Percentiles rank a stretch among this genome's conserved stretches.
phyloP scores from a whole-genome alignment of 139 green algal genomes.

The Trebouxia sp. region DNA sequence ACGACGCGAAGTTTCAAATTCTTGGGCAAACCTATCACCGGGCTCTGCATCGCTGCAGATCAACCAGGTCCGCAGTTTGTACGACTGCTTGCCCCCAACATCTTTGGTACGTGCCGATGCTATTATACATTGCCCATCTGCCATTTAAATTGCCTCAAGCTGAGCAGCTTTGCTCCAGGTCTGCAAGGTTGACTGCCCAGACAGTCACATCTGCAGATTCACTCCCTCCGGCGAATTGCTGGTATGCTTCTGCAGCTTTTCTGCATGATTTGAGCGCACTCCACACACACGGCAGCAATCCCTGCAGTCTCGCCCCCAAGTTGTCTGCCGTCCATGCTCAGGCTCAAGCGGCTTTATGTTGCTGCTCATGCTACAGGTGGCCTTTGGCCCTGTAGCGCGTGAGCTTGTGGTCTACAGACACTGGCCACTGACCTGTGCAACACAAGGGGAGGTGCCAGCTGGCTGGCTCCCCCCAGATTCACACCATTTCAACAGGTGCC shows the following conservation, averaged over 20 bases:
- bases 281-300: too few relatives aligned
- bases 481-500: neutral
- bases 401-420: conserved; percentile 29
- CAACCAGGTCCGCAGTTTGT: neutral
- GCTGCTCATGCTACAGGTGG: neutral
- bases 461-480: conserved; percentile 1
- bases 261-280: too few relatives aligned
- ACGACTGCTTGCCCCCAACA: conserved; percentile 6
- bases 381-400: conserved; percentile 7
- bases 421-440: neutral
- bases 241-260: too few relatives aligned
- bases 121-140: neutral
- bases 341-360: too few relatives aligned
- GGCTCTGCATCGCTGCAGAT: neutral
- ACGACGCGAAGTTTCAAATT: too few relatives aligned
- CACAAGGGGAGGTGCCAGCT: neutral
- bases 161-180: neutral
- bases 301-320: too few relatives aligned
- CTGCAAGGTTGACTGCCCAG: conserved; percentile 6
- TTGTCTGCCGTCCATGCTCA: too few relatives aligned
- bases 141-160: neutral
- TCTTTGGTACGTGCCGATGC: neutral
- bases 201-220: conserved; percentile 28
- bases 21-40: neutral
- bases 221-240: conserved; percentile 16